Conservation (phyloP, 2,329 filamentous ascomycete genomes). For the Hysterium pulicare region DNA sequence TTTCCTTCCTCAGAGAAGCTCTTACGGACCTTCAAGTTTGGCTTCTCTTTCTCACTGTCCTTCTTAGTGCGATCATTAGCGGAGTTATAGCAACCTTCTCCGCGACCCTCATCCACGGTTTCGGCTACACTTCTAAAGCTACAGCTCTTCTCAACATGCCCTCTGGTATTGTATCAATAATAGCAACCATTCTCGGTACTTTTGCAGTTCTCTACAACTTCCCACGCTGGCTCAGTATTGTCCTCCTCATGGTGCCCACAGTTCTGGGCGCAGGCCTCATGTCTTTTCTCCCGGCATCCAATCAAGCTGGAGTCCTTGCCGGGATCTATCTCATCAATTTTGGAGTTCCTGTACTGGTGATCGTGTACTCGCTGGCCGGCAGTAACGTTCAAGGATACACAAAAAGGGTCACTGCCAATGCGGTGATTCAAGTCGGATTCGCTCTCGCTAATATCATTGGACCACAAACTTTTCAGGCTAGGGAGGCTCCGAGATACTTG, state of each 20-base stretch:
- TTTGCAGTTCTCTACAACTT: not conserved
- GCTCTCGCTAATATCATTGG: slow-evolving; percentile 34
- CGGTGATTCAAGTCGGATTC: slow-evolving; percentile 27
- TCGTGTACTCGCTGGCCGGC: slow-evolving; percentile 4
- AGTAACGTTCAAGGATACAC: slow-evolving; percentile 28
- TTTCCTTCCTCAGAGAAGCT: slow-evolving; percentile 47
- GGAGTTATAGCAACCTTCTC: slow-evolving; percentile 19
- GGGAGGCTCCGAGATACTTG: slow-evolving; percentile 18
- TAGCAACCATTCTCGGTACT: slow-evolving; percentile 8
- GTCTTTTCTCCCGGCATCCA: slow-evolving; percentile 15
- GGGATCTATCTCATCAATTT: slow-evolving; percentile 20
- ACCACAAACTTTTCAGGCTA: slow-evolving; percentile 20
- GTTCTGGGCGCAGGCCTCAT: slow-evolving; percentile 12
- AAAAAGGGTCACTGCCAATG: slow-evolving; percentile 35
- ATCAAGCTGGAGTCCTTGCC: slow-evolving; percentile 13
- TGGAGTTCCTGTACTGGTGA: slow-evolving; percentile 3
- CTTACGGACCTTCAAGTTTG: slow-evolving; percentile 54
- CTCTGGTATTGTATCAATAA: slow-evolving; percentile 15
- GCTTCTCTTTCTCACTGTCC: slow-evolving; percentile 28
- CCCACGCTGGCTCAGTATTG: slow-evolving; percentile 17
- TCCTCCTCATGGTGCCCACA: slow-evolving; percentile 25
- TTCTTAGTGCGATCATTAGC: not conserved
- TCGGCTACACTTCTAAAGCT: slow-evolving; percentile 15
- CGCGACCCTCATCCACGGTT: slow-evolving; percentile 18
- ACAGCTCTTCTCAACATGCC: slow-evolving; percentile 20